Base-by-base conservation (phyloP, 257 asterid genomes). In the Mitragyna speciosa region DNA sequence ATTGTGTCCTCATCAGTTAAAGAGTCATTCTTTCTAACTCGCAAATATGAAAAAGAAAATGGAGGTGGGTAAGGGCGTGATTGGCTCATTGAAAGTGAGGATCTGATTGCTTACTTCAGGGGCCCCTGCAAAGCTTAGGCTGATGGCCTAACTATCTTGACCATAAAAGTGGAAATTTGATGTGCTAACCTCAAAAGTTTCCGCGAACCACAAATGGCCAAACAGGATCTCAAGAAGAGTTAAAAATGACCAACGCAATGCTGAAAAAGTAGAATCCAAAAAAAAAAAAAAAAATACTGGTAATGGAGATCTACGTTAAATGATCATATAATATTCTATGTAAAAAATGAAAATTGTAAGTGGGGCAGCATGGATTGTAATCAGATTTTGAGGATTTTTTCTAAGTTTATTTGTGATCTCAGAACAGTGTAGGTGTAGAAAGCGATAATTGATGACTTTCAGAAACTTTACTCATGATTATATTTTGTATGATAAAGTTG, bases 61-160 rank as follows among this genome's bases (percentile, higher is more conserved):
- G 39, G 19, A 64, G 63, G 72, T 63, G 5, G 54, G 31, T 43
- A 22, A 59, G 59, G 39, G 54, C 49, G 45, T 61, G 79, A 61
- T 76, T 63, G 63, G 47, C 63, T 51, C 45, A n/a, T 4, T 1
- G 26, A 72, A 10, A 28, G 24, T 41, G 58, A 15, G 9, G 47
- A 30, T 48, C 77, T 49, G 28, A 16, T 52, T 74, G 31, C 68
- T 33, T 31, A 52, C 78, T 28, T 22, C 45, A 26, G 15, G 61
- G 26, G 12, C 43, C 76, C 67, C 67, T 33, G 31, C 67, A 73
- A 51, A n/a, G n/a, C 49, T 73, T 52, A 73, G 51, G 78, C 67
- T 52, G 78, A 73, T 73, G 78, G 78, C 78, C 78, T 54, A 74
- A 54, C 68, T 30, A 17, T 63, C 78, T 74, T 74, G 78, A 74